Evolutionary conservation across 371 early-diverging fungal genomes (phyloP), one percentile per base, ranked within the genome.

Genomic region (Mortierella sp.): DNA sequence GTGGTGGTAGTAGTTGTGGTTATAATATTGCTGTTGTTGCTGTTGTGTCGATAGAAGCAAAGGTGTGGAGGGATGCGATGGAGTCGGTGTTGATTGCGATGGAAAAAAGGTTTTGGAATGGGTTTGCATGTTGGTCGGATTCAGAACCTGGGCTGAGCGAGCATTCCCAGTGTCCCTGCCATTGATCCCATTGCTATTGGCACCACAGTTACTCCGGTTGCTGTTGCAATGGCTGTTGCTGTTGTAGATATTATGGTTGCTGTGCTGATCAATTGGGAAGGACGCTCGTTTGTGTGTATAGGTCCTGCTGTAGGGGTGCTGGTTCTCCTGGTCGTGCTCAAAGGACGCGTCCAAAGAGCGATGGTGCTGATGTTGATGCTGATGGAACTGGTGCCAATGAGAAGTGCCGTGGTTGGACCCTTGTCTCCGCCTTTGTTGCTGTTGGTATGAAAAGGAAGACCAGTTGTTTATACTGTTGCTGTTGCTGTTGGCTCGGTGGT

Each of bases 371-470:
- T 63, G 43, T 29, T 69, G 55, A 53, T 79, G 73, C 31, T 78
- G 79, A 58, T 79, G 79, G 43, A 79, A 79, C 43, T 79, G 74
- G 8, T 70, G 75, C 79, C 79, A 79, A 26, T 79, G 79, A 16
- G 71, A 29, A 10, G 71, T 58, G 22, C 74, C 68, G 37, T 74
- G 67, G 39, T 34, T 69, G n/a, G 58, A 66, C 37, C 75, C 50
- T 26, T 67, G 74, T 40, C 73, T 69, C 26, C 71, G 72, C 24
- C 73, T 47, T 3, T 74, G 68, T 22, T 44, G 64, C 11, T 77
- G 69, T 22, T 76, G 76, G 47, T 53, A 68, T 3, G 66, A 24
- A 31, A 71, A 61, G 55, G 64, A 70, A 70, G 14, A 4, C 3
- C 58, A 44, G 13, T 10, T 52, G 50, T 34, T 65, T 40, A 29